A percentile compares a stretch with the other conserved stretches of the same genome.
phyloP scores from a whole-genome alignment of 2,329 filamentous ascomycete genomes.

The Exophiala bonariae region DNA sequence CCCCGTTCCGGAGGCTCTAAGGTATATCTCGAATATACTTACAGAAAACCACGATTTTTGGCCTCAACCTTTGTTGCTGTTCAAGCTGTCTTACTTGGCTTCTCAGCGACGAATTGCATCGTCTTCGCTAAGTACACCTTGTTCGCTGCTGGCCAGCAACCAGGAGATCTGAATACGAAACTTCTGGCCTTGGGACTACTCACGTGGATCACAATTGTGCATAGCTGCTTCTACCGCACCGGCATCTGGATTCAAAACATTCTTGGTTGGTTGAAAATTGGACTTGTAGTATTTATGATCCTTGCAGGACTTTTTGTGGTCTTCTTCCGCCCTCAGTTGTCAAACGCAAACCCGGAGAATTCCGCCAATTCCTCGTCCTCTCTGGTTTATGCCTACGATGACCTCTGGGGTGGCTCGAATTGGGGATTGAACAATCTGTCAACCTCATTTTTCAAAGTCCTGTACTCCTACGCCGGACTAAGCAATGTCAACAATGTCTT shows the following conservation, averaged over 20 bases:
- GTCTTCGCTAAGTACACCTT: slow-evolving; percentile 67
- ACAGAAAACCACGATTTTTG: slow-evolving; percentile 62
- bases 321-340: slow-evolving; percentile 28
- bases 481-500: slow-evolving; percentile 70
- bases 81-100: slow-evolving; percentile 61
- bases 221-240: slow-evolving; percentile 54
- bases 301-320: slow-evolving; percentile 62
- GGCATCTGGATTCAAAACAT: slow-evolving; percentile 27
- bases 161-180: slow-evolving; percentile 55
- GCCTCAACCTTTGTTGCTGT: slow-evolving; percentile 64
- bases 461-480: slow-evolving; percentile 68
- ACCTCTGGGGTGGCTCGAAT: slow-evolving; percentile 63
- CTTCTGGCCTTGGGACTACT: slow-evolving; percentile 58
- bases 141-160: slow-evolving; percentile 56
- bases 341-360: not conserved
- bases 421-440: slow-evolving; percentile 70
- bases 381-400: slow-evolving; percentile 45
- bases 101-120: slow-evolving; percentile 70
- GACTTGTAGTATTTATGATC: slow-evolving; percentile 49
- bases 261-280: slow-evolving; percentile 28
- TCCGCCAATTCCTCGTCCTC: slow-evolving; percentile 5
- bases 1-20: slow-evolving; percentile 69
- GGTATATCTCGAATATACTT: slow-evolving; percentile 71
- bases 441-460: slow-evolving; percentile 64
- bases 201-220: slow-evolving; percentile 58